These are phyloP conservation scores for Cercospora brassicicola DNA, from an alignment of 2,329 filamentous ascomycete species.

Conservation along the genomic window DNA sequence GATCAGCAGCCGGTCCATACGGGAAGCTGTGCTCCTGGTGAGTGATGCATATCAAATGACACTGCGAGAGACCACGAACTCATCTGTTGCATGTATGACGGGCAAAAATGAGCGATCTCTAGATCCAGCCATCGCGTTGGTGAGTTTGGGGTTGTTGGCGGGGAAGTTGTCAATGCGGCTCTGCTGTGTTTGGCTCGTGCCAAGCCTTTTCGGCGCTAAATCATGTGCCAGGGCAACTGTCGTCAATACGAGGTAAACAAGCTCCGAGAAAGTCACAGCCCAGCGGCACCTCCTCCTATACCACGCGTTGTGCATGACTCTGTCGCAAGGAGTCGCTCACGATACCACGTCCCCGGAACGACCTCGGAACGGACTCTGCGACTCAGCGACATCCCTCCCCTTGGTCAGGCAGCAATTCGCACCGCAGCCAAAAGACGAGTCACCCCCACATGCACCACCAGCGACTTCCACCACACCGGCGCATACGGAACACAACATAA, in stretches of 20 bases:
- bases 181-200: background rate
- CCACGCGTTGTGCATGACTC: constrained; percentile 10
- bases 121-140: background rate
- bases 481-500: constrained; percentile 5
- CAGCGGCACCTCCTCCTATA: constrained; percentile 7
- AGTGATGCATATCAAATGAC: background rate
- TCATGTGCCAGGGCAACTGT: constrained; percentile 5
- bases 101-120: constrained; percentile 1
- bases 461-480: background rate
- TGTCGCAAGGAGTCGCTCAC: background rate
- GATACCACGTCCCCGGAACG: background rate
- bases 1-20: constrained; percentile 45
- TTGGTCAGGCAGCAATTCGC: constrained; percentile 1
- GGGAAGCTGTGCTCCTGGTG: constrained; percentile 41
- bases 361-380: background rate
- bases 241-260: constrained; percentile 8
- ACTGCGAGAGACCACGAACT: constrained; percentile 4
- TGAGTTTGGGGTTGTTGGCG: background rate
- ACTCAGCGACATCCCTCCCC: background rate
- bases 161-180: background rate
- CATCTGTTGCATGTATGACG: constrained; percentile 18
- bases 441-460: constrained; percentile 4
- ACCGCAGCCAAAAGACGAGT: background rate
- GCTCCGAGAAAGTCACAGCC: constrained; percentile 2
- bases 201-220: background rate